Conservation (phyloP, 345 rosid species). For the Zanthoxylum bungeanum region DNA sequence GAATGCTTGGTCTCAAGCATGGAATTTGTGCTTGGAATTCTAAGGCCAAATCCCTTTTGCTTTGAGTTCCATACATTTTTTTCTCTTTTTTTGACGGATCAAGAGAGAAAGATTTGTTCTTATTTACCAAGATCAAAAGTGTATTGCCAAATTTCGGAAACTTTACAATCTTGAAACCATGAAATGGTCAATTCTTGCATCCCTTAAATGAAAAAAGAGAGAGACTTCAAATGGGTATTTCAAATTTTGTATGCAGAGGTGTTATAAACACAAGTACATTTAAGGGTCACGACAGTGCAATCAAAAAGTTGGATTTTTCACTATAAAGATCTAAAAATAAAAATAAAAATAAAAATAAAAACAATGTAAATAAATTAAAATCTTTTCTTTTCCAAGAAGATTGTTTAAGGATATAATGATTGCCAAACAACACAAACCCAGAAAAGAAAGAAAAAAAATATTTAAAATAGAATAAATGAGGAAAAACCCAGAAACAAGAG, state of each 20-base stretch:
- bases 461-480: background rate
- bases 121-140: slow-evolving; percentile 2
- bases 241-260: background rate
- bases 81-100: slow-evolving; percentile 18
- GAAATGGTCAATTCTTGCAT: slow-evolving; percentile 42
- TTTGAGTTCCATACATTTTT: slow-evolving; percentile 65
- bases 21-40: slow-evolving; percentile 78
- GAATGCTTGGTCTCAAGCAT: slow-evolving; percentile 91
- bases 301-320: background rate
- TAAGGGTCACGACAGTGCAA: slow-evolving; percentile 6
- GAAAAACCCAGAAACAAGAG: slow-evolving; percentile 15
- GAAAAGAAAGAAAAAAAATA: background rate
- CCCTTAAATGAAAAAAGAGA: slow-evolving; percentile 11
- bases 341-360: background rate
- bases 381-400: background rate
- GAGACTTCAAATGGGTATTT: slow-evolving; percentile 1
- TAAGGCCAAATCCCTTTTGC: slow-evolving; percentile 60
- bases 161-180: slow-evolving; percentile 29
- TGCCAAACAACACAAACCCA: slow-evolving; percentile 6
- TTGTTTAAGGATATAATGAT: background rate
- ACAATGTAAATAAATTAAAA: background rate
- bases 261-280: background rate
- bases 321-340: background rate
- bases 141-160: slow-evolving; percentile 32
- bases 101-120: slow-evolving; percentile 1